These are phyloP conservation scores for Coemansia sp. DNA, from an alignment of 192 early-diverging fungal species.

Conservation along the genomic window DNA sequence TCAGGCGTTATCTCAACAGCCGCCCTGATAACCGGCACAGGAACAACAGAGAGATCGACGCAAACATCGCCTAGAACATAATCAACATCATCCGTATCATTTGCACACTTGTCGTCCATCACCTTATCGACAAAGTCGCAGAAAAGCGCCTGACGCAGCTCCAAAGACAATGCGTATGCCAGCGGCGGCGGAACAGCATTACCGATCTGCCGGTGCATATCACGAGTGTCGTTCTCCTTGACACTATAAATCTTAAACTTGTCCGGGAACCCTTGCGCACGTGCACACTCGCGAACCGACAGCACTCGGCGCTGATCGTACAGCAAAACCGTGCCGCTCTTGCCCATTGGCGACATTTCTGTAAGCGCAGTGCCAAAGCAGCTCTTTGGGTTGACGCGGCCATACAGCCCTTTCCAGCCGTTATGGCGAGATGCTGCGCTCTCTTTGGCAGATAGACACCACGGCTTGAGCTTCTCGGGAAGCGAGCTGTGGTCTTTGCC, in stretches of 20 bases:
- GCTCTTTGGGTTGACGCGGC: conserved; percentile 61
- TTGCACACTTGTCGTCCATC: background rate
- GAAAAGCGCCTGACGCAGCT: conserved; percentile 57
- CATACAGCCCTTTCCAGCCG: conserved; percentile 66
- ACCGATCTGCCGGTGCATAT: conserved; percentile 66
- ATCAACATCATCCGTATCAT: background rate
- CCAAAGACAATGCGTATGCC: conserved; percentile 58
- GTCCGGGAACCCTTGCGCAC: conserved; percentile 73
- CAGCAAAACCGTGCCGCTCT: conserved; percentile 64
- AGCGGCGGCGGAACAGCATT: conserved; percentile 72
- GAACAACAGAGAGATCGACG: conserved; percentile 13
- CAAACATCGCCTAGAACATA: conserved; percentile 29
- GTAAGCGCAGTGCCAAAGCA: conserved; percentile 63
- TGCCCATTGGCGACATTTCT: conserved; percentile 63
- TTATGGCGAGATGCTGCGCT: conserved; percentile 58
- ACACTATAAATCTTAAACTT: conserved; percentile 56
- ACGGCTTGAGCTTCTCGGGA: conserved; percentile 57
- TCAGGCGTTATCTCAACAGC: background rate
- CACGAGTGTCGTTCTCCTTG: conserved; percentile 35
- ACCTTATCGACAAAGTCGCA: conserved; percentile 23
- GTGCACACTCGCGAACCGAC: conserved; percentile 64
- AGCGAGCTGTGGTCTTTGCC: conserved; percentile 57
- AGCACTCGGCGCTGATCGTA: conserved; percentile 63
- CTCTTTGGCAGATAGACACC: conserved; percentile 57
- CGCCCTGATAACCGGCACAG: background rate